Evolutionary conservation across 2,329 filamentous ascomycete species (phyloP).

Genomic region (Cyphellophora europaea): DNA sequence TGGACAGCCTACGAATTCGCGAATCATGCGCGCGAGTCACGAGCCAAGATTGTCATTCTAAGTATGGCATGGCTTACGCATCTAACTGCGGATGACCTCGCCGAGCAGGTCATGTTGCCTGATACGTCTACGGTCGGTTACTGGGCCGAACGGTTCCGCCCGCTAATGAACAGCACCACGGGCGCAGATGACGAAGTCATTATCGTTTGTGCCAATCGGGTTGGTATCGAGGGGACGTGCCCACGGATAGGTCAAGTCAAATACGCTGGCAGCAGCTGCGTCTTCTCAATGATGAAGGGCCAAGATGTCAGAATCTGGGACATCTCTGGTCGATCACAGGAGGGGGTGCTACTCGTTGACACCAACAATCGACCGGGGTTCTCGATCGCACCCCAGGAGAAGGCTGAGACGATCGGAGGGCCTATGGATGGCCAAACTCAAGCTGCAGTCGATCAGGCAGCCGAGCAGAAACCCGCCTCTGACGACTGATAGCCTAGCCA

Average conservation of each 20-base stretch:
- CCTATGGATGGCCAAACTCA: too few relatives aligned
- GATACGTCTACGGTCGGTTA: slow-evolving; percentile 54
- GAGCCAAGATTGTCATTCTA: slow-evolving; percentile 45
- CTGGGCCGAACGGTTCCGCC: slow-evolving; percentile 52
- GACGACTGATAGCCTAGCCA: too few relatives aligned
- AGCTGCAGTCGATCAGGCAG: too few relatives aligned
- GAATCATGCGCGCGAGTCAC: slow-evolving; percentile 38
- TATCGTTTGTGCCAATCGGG: slow-evolving; percentile 38
- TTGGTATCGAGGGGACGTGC: slow-evolving; percentile 29
- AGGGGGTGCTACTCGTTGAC: slow-evolving; percentile 38
- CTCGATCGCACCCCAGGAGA: slow-evolving; percentile 4
- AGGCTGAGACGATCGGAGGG: not conserved
- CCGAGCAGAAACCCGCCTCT: too few relatives aligned
- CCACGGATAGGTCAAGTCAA: slow-evolving; percentile 29
- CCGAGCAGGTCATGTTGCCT: slow-evolving; percentile 32
- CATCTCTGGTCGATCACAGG: slow-evolving; percentile 33
- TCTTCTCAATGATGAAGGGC: slow-evolving; percentile 26
- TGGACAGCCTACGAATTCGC: slow-evolving; percentile 54
- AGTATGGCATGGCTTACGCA: slow-evolving; percentile 56
- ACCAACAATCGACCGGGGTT: slow-evolving; percentile 28
- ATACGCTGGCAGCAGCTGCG: slow-evolving; percentile 40
- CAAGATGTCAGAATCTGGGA: slow-evolving; percentile 35
- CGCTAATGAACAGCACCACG: slow-evolving; percentile 27
- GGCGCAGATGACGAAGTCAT: slow-evolving; percentile 26
- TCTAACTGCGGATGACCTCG: slow-evolving; percentile 39